Evolutionary conservation across 257 asterid genomes (phyloP).

Genomic region (Paulownia fortunei): DNA sequence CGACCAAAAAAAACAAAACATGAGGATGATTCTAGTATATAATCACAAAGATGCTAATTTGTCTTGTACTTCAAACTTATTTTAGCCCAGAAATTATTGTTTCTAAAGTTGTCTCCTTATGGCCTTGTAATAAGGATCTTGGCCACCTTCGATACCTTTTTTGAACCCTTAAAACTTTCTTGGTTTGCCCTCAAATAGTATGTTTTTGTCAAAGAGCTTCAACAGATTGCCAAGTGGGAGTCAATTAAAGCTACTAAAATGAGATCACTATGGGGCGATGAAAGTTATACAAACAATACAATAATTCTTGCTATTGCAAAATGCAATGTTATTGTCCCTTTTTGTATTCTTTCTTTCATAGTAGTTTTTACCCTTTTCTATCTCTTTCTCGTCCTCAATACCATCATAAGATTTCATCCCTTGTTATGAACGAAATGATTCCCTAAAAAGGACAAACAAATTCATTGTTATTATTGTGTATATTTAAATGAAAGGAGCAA

Average conservation of each 20-base stretch:
- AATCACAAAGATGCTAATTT: slow-evolving; percentile 47
- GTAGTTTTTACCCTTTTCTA: background rate
- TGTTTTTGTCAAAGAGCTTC: background rate
- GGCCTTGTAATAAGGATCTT: slow-evolving; percentile 45
- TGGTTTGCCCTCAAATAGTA: slow-evolving; percentile 23
- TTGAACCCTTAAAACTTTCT: background rate
- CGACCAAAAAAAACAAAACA: slow-evolving; percentile 8
- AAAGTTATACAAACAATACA: background rate
- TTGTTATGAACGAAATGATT: slow-evolving; percentile 2
- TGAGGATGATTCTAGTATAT: slow-evolving; percentile 28
- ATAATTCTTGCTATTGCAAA: slow-evolving; percentile 8
- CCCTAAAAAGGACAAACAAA: too few species aligned
- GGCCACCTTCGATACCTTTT: slow-evolving; percentile 50
- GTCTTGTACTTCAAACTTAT: slow-evolving; percentile 34
- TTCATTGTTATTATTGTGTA: background rate
- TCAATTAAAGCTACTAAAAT: background rate
- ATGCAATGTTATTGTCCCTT: slow-evolving; percentile 16
- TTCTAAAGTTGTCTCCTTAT: slow-evolving; percentile 31
- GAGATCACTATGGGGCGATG: slow-evolving; percentile 10
- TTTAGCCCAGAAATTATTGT: background rate
- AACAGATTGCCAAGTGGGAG: slow-evolving; percentile 24
- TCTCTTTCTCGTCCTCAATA: background rate
- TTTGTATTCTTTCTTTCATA: background rate
- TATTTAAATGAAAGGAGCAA: too few species aligned
- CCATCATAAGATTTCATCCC: background rate